Percentiles rank a stretch among this genome's conserved stretches.
phyloP scores from a whole-genome alignment of 1,284 basidiomycete genomes.

The Apiotrichum brassicae region DNA sequence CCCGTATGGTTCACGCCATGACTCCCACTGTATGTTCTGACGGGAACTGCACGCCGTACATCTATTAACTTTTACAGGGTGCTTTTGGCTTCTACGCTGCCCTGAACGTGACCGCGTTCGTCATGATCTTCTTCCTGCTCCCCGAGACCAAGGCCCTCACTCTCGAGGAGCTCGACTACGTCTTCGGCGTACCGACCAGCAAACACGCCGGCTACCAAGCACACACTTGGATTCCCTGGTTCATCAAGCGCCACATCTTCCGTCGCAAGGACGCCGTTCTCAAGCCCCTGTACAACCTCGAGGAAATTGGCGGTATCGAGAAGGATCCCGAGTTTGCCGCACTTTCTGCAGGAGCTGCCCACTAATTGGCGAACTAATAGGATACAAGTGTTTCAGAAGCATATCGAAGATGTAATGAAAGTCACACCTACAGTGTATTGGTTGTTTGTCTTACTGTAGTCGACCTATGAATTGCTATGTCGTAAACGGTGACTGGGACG shows the following conservation, averaged over 20 bases:
- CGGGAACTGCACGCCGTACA: background rate
- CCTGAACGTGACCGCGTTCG: slow-evolving; percentile 25
- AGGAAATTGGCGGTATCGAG: slow-evolving; percentile 24
- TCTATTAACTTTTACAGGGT: slow-evolving; percentile 53
- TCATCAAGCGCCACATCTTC: slow-evolving; percentile 18
- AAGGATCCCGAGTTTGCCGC: slow-evolving; percentile 23
- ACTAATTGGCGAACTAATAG: slow-evolving; percentile 7
- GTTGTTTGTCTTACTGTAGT: no score
- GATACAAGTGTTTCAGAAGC: no score
- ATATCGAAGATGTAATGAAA: no score
- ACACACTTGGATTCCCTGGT: slow-evolving; percentile 20
- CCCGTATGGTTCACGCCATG: slow-evolving; percentile 59
- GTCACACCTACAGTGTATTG: no score
- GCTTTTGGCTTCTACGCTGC: slow-evolving; percentile 53
- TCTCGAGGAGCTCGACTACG: slow-evolving; percentile 39
- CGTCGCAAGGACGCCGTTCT: slow-evolving; percentile 26
- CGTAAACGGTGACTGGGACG: no score
- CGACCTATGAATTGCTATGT: no score
- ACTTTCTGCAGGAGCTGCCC: slow-evolving; percentile 13
- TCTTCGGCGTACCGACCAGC: slow-evolving; percentile 31
- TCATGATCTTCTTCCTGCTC: slow-evolving; percentile 31
- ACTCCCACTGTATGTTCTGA: slow-evolving; percentile 12
- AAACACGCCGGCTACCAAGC: slow-evolving; percentile 27
- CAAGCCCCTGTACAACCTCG: slow-evolving; percentile 23
- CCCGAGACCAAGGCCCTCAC: slow-evolving; percentile 33